Evolutionary conservation across 129 eudicot species (phyloP), one percentile per base, ranked within the genome.

Genomic region (Flaveria linearis): DNA sequence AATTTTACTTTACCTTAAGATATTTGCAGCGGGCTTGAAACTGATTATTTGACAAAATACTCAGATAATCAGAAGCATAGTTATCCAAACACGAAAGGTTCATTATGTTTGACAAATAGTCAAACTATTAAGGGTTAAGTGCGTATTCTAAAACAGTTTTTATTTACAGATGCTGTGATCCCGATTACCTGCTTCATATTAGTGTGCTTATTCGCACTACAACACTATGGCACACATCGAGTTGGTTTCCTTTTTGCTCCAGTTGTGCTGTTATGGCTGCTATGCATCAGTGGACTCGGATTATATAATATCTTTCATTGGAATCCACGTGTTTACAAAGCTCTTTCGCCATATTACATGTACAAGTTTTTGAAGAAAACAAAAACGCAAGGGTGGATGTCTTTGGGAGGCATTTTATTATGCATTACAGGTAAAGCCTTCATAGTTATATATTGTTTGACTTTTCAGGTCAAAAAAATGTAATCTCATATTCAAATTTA

Each of bases 201-300:
- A 41, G 91, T 93, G 73, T 93, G 96, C 88, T 81, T 93, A 51
- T 93, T 93, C 85, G 97, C 98, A 15, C 83, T 93, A 33, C 98
- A 93, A 84, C 98, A 93, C 80, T 93, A 90, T 53, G 98, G 98
- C 58, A 93, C 98, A 72, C 98, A 93, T 80, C 87, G 92, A 22
- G 83, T 93, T 63, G 98, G 98, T 41, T 90, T 90, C 81, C 68
- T 83, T 73, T 93, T 93, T 76, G 98, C 98, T 28, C 98, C 98
- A 58, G 64, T 93, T 13, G 91, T 93, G 52, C 56, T 93, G 76
- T 80, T 81, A 56, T 93, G 98, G 98, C 81, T 93, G 60, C 61
- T 93, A 58, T 90, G 98, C 88, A 88, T 90, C 26, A 93, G 98
- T 66, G 90, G 88, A 43, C 95, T 93, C 5, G 98, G 98, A 22